These are phyloP conservation scores for Vanrija sp. DNA, from an alignment of 1,284 basidiomycete genomes.

Conservation along the genomic window DNA sequence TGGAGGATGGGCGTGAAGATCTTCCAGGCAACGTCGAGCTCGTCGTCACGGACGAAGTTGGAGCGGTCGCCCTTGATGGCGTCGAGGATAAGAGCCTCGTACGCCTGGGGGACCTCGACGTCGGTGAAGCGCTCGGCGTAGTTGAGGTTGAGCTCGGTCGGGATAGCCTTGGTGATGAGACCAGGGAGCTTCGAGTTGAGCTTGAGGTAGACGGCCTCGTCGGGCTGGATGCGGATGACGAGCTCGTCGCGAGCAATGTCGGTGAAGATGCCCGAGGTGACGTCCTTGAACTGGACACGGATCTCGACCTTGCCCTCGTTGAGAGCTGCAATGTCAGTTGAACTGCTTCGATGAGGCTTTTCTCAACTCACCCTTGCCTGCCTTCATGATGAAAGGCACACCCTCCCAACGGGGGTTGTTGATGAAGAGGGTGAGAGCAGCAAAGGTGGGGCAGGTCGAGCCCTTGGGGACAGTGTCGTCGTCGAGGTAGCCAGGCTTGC, in stretches of 20 bases:
- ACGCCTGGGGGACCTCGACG: constrained; percentile 85
- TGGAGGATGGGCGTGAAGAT: constrained; percentile 93
- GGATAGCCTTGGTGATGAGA: constrained; percentile 78
- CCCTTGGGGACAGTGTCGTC: constrained; percentile 88
- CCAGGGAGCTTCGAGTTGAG: constrained; percentile 91
- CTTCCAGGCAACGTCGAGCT: constrained; percentile 94
- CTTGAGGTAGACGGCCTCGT: constrained; percentile 91
- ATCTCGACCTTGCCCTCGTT: constrained; percentile 97
- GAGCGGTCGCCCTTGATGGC: constrained; percentile 64
- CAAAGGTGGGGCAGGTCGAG: constrained; percentile 88
- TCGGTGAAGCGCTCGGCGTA: constrained; percentile 92
- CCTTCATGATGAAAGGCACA: constrained; percentile 94
- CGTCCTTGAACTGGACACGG: constrained; percentile 93
- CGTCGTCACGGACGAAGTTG: constrained; percentile 87
- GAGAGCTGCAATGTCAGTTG: constrained; percentile 58
- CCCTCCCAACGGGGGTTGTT: constrained; percentile 96
- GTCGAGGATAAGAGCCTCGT: constrained; percentile 86
- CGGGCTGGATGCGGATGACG: constrained; percentile 90
- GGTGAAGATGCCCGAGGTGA: constrained; percentile 90
- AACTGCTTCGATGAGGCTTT: background rate
- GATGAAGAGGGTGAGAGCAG: constrained; percentile 80
- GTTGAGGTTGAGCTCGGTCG: constrained; percentile 93
- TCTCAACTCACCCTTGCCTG: constrained; percentile 78
- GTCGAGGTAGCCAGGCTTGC: constrained; percentile 94
- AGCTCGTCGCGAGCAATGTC: constrained; percentile 92